Base-by-base conservation (phyloP, 176 grass and related monocot genomes). In the Stipa capillata region DNA sequence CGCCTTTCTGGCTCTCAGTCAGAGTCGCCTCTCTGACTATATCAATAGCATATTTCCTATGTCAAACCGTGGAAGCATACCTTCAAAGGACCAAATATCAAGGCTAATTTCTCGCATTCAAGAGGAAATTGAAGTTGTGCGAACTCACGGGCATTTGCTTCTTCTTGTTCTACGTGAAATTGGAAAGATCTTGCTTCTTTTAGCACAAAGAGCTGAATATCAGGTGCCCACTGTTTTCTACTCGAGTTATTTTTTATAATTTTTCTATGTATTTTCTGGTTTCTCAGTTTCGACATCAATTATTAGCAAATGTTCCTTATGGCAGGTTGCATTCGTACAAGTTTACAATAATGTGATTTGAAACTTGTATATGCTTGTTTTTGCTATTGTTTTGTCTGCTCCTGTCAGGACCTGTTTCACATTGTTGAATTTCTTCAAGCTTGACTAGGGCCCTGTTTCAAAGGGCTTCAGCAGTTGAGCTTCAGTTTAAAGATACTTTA, bases 111-210 rank as follows among this genome's bases (percentile, higher is more conserved):
- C 93, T 81, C 90, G 92, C 65, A 93, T 99, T 60, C 92, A 95
- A 74, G 96, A 99, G 72, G 96, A 99, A 74, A 95, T 99, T 17
- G 96, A 99, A 92, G 88, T 99, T 74, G 92, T 93, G 64, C 93
- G 96, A 82, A 99, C 81, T 80, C 92, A 95, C 13, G 96, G 96
- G 6, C 92, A 86, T 74, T 89, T 99, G 56, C 79, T 95, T 44
- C 51, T 89, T 77, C 90, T 95, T 76, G 90, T 99, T 87, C 71
- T 99, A 69, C 90, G 83, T 79, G 92, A 93, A 85, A 95, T 95
- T 72, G 86, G 89, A 72, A 99, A 95, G 77, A 89, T 89, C 69
- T 78, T 99, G 74, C 83, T 89, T 71, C 78, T 99, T 69, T 76
- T 99, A 74, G 92, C 90, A 34, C 83, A 95, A 73, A 93, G 90